Percentiles rank a stretch among this genome's conserved stretches.
These are phyloP conservation scores for Terfezia claveryi DNA, from an alignment of 495 filamentous ascomycete species.

Conservation along the genomic window DNA sequence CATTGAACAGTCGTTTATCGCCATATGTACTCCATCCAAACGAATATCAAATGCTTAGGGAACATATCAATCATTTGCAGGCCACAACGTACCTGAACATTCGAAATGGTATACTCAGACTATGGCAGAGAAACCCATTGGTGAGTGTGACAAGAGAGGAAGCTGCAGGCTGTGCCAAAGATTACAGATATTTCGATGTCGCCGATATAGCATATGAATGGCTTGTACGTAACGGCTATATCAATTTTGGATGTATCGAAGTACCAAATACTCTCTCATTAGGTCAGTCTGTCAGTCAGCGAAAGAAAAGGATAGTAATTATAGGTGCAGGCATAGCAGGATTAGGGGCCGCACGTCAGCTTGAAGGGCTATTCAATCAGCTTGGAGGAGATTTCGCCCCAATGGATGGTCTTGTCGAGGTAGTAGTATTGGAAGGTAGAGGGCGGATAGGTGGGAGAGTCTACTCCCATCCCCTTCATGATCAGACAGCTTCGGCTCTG, in stretches of 20 bases:
- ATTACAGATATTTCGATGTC: conserved; percentile 72
- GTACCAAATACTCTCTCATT: conserved; percentile 27
- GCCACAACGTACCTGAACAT: conserved; percentile 96
- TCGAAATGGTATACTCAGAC: conserved; percentile 73
- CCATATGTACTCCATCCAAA: conserved; percentile 72
- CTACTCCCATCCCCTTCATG: conserved; percentile 67
- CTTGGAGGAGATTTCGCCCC: conserved; percentile 40
- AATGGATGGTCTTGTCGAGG: conserved; percentile 43
- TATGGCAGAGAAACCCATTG: conserved; percentile 81
- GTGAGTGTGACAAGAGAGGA: conserved; percentile 71
- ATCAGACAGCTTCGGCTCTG: conserved; percentile 31
- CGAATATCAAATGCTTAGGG: conserved; percentile 58
- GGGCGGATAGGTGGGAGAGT: conserved; percentile 80
- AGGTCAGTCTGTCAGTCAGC: conserved; percentile 17
- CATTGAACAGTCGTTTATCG: conserved; percentile 70
- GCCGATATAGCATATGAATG: conserved; percentile 81
- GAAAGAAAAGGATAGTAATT: conserved; percentile 48
- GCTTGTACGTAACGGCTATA: conserved; percentile 76
- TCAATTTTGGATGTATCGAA: conserved; percentile 88
- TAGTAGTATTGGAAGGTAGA: conserved; percentile 73
- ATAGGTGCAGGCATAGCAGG: conserved; percentile 91
- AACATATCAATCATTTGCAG: conserved; percentile 66
- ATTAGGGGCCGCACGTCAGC: conserved; percentile 73
- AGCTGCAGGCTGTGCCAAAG: conserved; percentile 77
- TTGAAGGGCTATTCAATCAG: conserved; percentile 64